A percentile compares a stretch with the other conserved stretches of the same genome.
Evolutionary conservation across 768 basidiomycete genomes (phyloP).

Genomic region (Termitomyces sp.): DNA sequence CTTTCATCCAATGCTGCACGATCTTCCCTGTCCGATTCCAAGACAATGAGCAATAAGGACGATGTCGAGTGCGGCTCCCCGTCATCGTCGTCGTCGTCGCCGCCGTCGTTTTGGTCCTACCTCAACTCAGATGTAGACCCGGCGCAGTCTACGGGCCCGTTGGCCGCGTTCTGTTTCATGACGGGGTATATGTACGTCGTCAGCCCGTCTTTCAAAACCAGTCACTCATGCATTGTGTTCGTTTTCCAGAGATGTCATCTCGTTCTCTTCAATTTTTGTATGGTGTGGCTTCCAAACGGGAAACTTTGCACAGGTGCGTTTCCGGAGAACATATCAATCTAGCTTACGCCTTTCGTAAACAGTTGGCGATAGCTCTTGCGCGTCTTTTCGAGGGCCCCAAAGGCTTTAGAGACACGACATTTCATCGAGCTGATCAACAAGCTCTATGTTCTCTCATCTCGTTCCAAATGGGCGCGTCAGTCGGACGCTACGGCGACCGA

Average conservation of each 20-base stretch:
- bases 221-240: background rate
- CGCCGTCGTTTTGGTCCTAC: slow-evolving; percentile 25
- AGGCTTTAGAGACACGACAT: slow-evolving; percentile 45
- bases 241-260: slow-evolving; percentile 53
- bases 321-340: background rate
- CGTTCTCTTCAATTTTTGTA: slow-evolving; percentile 74
- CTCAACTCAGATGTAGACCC: slow-evolving; percentile 48
- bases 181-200: slow-evolving; percentile 66
- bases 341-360: background rate
- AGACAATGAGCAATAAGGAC: slow-evolving; percentile 6
- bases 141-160: slow-evolving; percentile 40
- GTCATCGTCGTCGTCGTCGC: slow-evolving; percentile 16
- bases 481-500: slow-evolving; percentile 77
- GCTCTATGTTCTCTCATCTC: slow-evolving; percentile 73
- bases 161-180: slow-evolving; percentile 73
- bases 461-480: slow-evolving; percentile 69
- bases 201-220: background rate
- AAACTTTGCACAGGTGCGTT: slow-evolving; percentile 60
- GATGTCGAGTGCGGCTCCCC: slow-evolving; percentile 7
- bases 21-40: background rate
- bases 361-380: slow-evolving; percentile 77
- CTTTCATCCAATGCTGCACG: background rate
- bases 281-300: slow-evolving; percentile 89
- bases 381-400: slow-evolving; percentile 59
- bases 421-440: slow-evolving; percentile 81